Evolutionary conservation across 1,284 basidiomycete genomes (phyloP), one percentile per base, ranked within the genome.

Genomic region (Cryptococcus sp.): DNA sequence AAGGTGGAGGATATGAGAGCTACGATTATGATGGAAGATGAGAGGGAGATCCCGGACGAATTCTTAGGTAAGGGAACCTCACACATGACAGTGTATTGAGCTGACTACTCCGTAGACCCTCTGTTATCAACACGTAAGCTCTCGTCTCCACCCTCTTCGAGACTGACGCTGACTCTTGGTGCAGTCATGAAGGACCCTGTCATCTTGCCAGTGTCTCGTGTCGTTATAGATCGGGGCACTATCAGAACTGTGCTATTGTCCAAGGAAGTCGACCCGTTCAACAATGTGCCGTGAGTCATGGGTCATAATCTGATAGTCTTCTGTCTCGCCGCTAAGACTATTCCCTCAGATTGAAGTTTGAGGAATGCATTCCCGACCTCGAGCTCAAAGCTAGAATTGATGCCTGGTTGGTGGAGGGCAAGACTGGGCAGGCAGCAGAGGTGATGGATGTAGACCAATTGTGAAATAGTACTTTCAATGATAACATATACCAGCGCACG

Each of bases 101-200:
- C 48, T 31, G 25, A 31, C 23, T 13, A 2, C 23, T 44, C 3
- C 4, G 8, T 53, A 73, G 68, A 74, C 57, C 66, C 70, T 3
- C 57, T 73, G 16, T 55, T 74, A 5, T 68, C 70, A 1, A 74
- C 72, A 10, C 55, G 68, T 72, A 47, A 51, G 68, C 66, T 22
- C 7, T 41, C 11, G 27, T 45, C 38, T 35, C n/a, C 39, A 10
- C 5, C 23, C 2, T 16, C 8, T 15, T 19, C 35, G 25, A 27
- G 15, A 39, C 20, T 45, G 54, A 51, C 62, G 27, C 45, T 47
- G 31, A 53, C 59, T 59, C 50, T 56, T 31, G 44, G 31, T 47
- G 23, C 67, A 95, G 93, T 99, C 57, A 99, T 99, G 96, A 88
- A 87, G 59, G 93, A 99, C 75, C 96, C 96, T 1, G 95, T 99